A percentile compares a stretch with the other conserved stretches of the same genome.
phyloP scores from a whole-genome alignment of 495 filamentous ascomycete species.

The Lophium mytilinum region DNA sequence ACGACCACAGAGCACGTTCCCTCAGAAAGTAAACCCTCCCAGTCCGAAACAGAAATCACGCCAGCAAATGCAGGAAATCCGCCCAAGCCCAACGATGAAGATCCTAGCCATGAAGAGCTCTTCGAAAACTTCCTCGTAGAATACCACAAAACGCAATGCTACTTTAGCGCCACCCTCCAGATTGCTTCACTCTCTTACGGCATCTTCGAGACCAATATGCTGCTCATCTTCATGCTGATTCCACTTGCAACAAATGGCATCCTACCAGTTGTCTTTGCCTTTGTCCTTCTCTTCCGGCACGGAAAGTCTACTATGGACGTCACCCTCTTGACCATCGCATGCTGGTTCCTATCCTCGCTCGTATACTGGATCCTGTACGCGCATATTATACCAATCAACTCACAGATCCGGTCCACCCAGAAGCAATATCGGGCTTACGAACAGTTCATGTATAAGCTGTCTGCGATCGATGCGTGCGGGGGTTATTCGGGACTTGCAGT shows the following conservation, averaged over 20 bases:
- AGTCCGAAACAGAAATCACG: no score
- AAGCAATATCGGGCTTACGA: no score
- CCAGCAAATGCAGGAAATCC: no score
- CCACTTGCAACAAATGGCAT: slow-evolving; percentile 15
- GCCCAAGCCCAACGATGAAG: no score
- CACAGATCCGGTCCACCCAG: no score
- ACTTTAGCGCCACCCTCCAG: slow-evolving; percentile 15
- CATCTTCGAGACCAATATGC: slow-evolving; percentile 14
- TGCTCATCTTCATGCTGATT: slow-evolving; percentile 12
- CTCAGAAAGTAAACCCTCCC: no score
- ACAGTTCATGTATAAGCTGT: no score
- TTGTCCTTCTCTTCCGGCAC: slow-evolving; percentile 7
- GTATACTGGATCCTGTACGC: slow-evolving; percentile 17
- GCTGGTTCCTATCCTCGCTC: slow-evolving; percentile 5
- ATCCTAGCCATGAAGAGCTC: background rate
- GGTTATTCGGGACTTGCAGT: no score
- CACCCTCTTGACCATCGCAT: slow-evolving; percentile 1
- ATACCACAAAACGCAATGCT: slow-evolving; percentile 21
- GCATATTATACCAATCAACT: slow-evolving; percentile 8
- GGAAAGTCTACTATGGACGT: background rate
- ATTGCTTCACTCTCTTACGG: slow-evolving; percentile 14
- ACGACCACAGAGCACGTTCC: no score
- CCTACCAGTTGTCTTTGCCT: slow-evolving; percentile 10
- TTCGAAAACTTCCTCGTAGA: slow-evolving; percentile 12
- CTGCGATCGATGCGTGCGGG: no score